Evolutionary conservation across 2,329 filamentous ascomycete species (phyloP).

Genomic region (Aspergillus sp.): DNA sequence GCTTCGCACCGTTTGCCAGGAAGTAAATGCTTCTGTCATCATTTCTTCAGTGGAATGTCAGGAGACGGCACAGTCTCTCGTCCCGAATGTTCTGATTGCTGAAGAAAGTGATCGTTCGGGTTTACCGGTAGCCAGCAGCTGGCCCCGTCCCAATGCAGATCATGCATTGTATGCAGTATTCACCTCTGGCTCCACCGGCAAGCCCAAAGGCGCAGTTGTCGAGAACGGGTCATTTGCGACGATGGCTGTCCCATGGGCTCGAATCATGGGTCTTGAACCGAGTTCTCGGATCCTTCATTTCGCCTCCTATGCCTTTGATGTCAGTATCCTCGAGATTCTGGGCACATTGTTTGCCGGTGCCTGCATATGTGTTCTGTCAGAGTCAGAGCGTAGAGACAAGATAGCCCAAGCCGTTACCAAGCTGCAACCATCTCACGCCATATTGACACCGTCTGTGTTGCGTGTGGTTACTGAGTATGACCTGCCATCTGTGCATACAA

Average conservation of each 20-base stretch:
- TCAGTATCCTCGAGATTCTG: conserved; percentile 22
- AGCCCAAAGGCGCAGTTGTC: conserved; percentile 52
- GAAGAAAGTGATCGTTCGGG: conserved; percentile 10
- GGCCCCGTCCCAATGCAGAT: neutral
- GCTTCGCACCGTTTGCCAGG: neutral
- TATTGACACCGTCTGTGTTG: conserved; percentile 6
- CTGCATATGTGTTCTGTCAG: conserved; percentile 44
- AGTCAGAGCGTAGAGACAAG: conserved; percentile 38
- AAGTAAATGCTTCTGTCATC: neutral
- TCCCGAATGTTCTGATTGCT: conserved; percentile 14
- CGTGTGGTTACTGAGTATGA: neutral
- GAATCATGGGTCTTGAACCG: conserved; percentile 29
- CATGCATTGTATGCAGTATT: conserved; percentile 48
- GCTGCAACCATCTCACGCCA: conserved; percentile 1
- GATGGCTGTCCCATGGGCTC: conserved; percentile 36
- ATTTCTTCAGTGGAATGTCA: conserved; percentile 6
- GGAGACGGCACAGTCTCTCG: conserved; percentile 12
- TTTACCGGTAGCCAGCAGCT: conserved; percentile 1
- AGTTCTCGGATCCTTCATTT: conserved; percentile 27
- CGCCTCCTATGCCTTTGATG: conserved; percentile 33
- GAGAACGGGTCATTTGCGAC: conserved; percentile 52
- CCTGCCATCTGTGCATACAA: neutral
- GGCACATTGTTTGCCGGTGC: conserved; percentile 12
- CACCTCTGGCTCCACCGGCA: conserved; percentile 27
- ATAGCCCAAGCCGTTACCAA: conserved; percentile 38